These are phyloP conservation scores for Aspergillus fructus DNA, from an alignment of 2,329 filamentous ascomycete species.

Conservation along the genomic window DNA sequence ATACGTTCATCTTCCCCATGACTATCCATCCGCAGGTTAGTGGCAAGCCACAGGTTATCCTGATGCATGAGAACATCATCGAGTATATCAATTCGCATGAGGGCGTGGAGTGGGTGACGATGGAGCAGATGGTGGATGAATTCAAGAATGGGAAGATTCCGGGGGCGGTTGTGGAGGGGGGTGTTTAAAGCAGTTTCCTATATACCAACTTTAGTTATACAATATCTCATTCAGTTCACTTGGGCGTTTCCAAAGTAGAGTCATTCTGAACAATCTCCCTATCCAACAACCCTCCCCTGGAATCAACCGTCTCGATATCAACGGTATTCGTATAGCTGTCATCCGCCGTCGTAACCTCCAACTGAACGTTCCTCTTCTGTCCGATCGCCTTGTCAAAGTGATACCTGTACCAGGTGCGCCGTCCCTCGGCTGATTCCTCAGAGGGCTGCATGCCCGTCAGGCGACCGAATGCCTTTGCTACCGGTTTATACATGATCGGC, in stretches of 20 bases:
- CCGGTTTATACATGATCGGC: constrained; percentile 3
- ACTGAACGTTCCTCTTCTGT: background rate
- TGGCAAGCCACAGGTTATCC: constrained; percentile 10
- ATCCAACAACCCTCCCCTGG: no score
- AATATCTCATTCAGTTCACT: no score
- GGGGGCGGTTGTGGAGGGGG: background rate
- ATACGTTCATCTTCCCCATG: constrained; percentile 1
- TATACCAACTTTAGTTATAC: no score
- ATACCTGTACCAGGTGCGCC: background rate
- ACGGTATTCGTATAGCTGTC: background rate
- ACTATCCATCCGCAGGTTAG: constrained; percentile 4
- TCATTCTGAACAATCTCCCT: no score
- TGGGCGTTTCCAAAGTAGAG: no score
- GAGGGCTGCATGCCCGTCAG: background rate
- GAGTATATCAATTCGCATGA: constrained; percentile 28
- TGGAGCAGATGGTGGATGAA: constrained; percentile 24
- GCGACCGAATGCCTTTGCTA: background rate
- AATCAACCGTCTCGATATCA: background rate
- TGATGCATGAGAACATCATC: constrained; percentile 68
- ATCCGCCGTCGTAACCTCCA: background rate
- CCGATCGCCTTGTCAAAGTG: background rate
- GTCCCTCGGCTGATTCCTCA: background rate
- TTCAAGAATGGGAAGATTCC: constrained; percentile 4
- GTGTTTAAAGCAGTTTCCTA: background rate
- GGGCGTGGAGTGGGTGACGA: constrained; percentile 21